Evolutionary conservation across 73 alveolate genomes (phyloP).

Genomic region (Symbiodinium pilosum): DNA sequence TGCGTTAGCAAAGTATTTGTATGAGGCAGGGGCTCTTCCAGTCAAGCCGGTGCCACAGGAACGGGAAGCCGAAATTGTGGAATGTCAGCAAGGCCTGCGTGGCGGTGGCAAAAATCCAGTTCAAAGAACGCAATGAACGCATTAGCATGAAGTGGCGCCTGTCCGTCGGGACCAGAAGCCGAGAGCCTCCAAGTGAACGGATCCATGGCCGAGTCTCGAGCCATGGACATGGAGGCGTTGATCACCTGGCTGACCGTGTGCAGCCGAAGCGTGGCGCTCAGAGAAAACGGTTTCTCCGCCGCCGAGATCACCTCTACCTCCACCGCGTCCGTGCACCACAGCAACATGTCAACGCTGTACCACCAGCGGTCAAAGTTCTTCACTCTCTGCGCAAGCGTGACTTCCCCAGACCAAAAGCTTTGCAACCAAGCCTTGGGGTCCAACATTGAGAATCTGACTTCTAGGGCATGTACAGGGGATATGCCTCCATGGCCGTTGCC

Average conservation of each 20-base stretch:
- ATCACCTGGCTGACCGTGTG: background rate
- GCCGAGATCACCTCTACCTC: conserved; percentile 35
- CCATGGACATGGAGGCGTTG: conserved; percentile 29
- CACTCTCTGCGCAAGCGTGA: background rate
- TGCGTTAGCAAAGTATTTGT: background rate
- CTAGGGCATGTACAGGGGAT: background rate
- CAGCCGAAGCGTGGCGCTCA: conserved; percentile 28
- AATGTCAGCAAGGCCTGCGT: background rate
- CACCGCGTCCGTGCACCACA: conserved; percentile 23
- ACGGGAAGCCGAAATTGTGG: conserved; percentile 76
- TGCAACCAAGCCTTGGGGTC: conserved; percentile 21
- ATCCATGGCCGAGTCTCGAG: conserved; percentile 30
- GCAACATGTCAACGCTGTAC: conserved; percentile 83
- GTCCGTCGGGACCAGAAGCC: background rate
- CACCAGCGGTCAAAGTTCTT: conserved; percentile 92
- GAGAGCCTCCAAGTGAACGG: conserved; percentile 49
- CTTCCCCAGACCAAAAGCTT: background rate
- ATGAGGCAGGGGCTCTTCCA: background rate
- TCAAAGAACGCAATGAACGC: too few species aligned
- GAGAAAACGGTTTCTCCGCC: conserved; percentile 22
- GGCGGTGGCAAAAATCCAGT: too few species aligned
- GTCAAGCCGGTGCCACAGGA: conserved; percentile 77
- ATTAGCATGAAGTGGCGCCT: too few species aligned
- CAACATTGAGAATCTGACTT: conserved; percentile 62
- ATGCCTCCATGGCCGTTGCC: background rate